Evolutionary conservation across 176 grass and related monocot genomes (phyloP), one percentile per base, ranked within the genome.

Genomic region (Juncus effusus): DNA sequence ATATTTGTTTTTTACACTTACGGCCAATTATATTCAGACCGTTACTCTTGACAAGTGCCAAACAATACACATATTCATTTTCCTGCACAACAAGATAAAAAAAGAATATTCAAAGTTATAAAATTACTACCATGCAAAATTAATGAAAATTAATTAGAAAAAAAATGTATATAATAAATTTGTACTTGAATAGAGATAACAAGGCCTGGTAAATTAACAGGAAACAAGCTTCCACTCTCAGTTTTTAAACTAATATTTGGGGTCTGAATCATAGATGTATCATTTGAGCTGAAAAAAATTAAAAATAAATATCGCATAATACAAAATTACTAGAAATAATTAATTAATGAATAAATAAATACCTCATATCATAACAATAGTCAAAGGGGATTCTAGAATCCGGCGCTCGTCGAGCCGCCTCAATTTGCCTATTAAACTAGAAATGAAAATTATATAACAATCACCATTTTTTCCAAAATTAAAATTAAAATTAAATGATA

Each of bases 21-120:
- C 90, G 86, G 16, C 90, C 90, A 82, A 95, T 87, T 77, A 95
- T 90, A 73, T 95, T 90, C 41, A 95, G 63, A 13, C 61, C 80
- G 5, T 3, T 76, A 55, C 90, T 90, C 83, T 79, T 87, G 5
- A 84, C 73, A 60, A 95, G 49, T 4, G 86, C 90, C 72, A 95
- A 76, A 58, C 90, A 95, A 77, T 95, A 90, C 19, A 90, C 47
- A 11, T 69, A 84, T 13, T 86, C 80, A 72, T 79, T 72, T 54
- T 77, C 66, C 90, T 95, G 80, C 65, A 86, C 44, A 74, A 64
- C 16, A 45, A 39, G 59, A 59, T 67, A 5, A 40, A 56, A 44
- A 41, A 5, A 15, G 9, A 10, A 63, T 67, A 1, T 7, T 64
- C 19, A 28, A 1, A 28, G 19, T 73, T 75, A 0, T 65, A 67